Conservation (phyloP, 2,329 filamentous ascomycete genomes). For the Colletotrichum salicis region DNA sequence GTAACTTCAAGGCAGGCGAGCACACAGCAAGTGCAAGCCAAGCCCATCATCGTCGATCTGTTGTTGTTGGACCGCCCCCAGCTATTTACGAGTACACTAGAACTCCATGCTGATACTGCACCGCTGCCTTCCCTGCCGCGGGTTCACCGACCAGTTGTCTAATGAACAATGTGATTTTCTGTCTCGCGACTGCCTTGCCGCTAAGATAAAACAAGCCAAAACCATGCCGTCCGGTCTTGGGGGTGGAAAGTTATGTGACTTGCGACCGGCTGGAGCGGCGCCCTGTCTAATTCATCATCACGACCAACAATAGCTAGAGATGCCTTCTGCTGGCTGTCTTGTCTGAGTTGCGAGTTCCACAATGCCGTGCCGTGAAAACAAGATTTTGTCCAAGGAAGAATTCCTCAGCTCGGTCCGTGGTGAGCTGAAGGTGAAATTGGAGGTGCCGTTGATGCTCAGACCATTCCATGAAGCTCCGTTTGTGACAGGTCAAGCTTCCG, state of each 20-base stretch:
- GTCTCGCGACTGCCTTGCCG: neutral
- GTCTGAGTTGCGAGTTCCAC: neutral
- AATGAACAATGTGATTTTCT: neutral
- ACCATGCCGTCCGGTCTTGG: neutral
- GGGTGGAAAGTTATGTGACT: neutral
- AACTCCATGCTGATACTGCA: slow-evolving; percentile 26
- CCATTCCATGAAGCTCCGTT: slow-evolving; percentile 18
- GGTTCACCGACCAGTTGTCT: neutral
- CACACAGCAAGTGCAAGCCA: neutral
- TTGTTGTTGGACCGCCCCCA: slow-evolving; percentile 19
- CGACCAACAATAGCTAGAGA: neutral
- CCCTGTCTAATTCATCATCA: neutral
- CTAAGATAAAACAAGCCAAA: neutral
- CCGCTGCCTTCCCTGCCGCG: neutral
- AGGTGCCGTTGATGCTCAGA: slow-evolving; percentile 33
- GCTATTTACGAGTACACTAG: slow-evolving; percentile 3
- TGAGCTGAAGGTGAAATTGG: slow-evolving; percentile 23
- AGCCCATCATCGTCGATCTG: slow-evolving; percentile 30
- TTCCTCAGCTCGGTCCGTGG: slow-evolving; percentile 16
- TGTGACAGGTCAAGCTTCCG: neutral
- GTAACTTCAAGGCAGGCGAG: neutral
- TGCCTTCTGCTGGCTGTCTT: neutral
- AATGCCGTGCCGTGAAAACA: too few relatives aligned
- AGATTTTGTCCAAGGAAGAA: too few relatives aligned
- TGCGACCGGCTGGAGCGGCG: neutral